phyloP scores from a whole-genome alignment of 257 asterid species.

The Nicotiana sylvestris region DNA sequence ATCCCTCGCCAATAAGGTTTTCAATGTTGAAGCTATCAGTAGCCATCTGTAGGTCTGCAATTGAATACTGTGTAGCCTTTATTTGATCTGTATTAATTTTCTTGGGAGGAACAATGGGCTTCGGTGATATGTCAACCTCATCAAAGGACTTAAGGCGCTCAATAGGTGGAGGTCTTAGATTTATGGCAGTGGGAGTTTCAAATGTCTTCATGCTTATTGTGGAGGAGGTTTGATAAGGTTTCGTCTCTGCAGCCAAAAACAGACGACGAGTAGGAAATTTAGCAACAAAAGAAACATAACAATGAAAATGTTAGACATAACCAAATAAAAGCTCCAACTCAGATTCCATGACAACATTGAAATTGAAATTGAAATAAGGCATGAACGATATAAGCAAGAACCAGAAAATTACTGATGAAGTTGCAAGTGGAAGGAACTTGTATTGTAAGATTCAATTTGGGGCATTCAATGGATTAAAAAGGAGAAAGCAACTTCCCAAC shows the following conservation, averaged over 20 bases:
- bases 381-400: neutral
- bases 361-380: neutral
- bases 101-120: constrained; percentile 66
- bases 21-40: constrained; percentile 84
- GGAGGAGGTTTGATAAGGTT: constrained; percentile 48
- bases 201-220: constrained; percentile 42
- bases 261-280: neutral
- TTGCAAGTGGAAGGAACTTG: neutral
- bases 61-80: constrained; percentile 58
- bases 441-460: neutral
- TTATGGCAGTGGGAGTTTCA: constrained; percentile 56
- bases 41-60: constrained; percentile 92
- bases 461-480: neutral
- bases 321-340: neutral
- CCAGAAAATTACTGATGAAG: neutral
- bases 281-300: neutral
- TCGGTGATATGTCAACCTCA: constrained; percentile 58
- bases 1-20: constrained; percentile 89
- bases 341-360: neutral
- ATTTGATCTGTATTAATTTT: constrained; percentile 49
- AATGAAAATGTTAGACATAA: neutral
- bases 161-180: constrained; percentile 70
- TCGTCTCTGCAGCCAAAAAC: constrained; percentile 41
- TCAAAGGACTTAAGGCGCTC: constrained; percentile 81
- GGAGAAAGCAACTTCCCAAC: neutral